These are phyloP conservation scores for Coemansia sp. DNA, from an alignment of 192 early-diverging fungal species.

Conservation along the genomic window DNA sequence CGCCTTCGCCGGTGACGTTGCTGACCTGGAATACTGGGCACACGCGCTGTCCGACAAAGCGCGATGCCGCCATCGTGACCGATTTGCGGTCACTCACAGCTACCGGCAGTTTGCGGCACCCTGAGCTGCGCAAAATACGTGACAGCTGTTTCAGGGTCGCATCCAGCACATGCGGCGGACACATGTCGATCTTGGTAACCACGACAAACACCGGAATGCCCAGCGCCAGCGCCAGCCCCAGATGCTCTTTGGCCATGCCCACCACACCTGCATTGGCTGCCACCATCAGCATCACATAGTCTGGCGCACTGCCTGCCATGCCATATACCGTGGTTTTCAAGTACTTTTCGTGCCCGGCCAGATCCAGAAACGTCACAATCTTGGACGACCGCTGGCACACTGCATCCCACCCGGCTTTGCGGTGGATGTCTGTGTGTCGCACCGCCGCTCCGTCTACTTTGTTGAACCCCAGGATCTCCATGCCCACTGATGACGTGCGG, in stretches of 20 bases:
- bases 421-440: conserved; percentile 29
- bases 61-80: conserved; percentile 74
- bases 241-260: conserved; percentile 93
- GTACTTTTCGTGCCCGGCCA: conserved; percentile 94
- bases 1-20: conserved; percentile 82
- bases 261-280: conserved; percentile 83
- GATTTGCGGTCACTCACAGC: conserved; percentile 73
- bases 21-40: conserved; percentile 95
- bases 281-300: conserved; percentile 91
- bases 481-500: conserved; percentile 83
- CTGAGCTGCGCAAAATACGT: conserved; percentile 81
- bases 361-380: conserved; percentile 66
- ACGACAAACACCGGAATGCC: conserved; percentile 87
- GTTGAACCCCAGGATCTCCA: conserved; percentile 90
- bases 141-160: conserved; percentile 79
- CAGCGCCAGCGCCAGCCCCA: conserved; percentile 84
- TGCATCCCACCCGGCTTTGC: conserved; percentile 80
- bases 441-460: conserved; percentile 45
- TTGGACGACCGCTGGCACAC: conserved; percentile 76
- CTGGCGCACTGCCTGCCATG: conserved; percentile 87
- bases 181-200: conserved; percentile 95
- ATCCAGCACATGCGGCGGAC: conserved; percentile 79
- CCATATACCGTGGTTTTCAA: conserved; percentile 95
- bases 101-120: conserved; percentile 90
- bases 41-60: conserved; percentile 83